phyloP scores from a whole-genome alignment of 768 basidiomycete species.

The Termitomyces sp. region DNA sequence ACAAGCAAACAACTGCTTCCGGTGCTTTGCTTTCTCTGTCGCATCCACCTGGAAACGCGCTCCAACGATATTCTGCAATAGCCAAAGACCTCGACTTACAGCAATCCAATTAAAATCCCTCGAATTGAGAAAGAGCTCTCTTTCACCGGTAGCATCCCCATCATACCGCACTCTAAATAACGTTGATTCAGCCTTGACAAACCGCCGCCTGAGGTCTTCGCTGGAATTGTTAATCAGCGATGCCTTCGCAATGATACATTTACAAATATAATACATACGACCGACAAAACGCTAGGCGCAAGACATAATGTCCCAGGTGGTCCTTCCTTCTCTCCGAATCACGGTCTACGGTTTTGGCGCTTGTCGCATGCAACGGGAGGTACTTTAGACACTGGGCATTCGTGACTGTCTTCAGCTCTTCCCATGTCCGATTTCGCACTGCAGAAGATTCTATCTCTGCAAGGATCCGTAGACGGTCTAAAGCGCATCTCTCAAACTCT shows the following conservation, averaged over 20 bases:
- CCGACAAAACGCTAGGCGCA: constrained; percentile 92
- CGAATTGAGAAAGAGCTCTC: constrained; percentile 58
- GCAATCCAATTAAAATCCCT: constrained; percentile 61
- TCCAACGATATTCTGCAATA: not conserved
- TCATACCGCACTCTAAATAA: constrained; percentile 85
- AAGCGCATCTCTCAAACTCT: constrained; percentile 89
- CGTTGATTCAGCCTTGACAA: constrained; percentile 83
- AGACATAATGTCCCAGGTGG: constrained; percentile 88
- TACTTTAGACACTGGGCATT: constrained; percentile 65
- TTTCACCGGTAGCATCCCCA: constrained; percentile 49
- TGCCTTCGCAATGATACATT: not conserved
- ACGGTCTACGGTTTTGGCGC: constrained; percentile 39
- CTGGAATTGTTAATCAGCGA: constrained; percentile 32
- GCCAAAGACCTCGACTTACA: constrained; percentile 30
- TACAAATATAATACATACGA: constrained; percentile 57
- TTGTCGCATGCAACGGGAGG: constrained; percentile 61
- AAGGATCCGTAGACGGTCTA: constrained; percentile 82
- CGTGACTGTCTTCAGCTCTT: constrained; percentile 68
- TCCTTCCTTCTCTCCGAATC: constrained; percentile 75
- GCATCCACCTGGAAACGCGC: constrained; percentile 38
- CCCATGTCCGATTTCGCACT: constrained; percentile 76
- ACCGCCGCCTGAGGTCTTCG: constrained; percentile 84
- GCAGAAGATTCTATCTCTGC: constrained; percentile 89
- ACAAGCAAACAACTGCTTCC: constrained; percentile 43
- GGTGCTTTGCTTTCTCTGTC: constrained; percentile 48